Conservation (phyloP, 2,329 filamentous ascomycete genomes). For the Pseudogymnoascus sp. region DNA sequence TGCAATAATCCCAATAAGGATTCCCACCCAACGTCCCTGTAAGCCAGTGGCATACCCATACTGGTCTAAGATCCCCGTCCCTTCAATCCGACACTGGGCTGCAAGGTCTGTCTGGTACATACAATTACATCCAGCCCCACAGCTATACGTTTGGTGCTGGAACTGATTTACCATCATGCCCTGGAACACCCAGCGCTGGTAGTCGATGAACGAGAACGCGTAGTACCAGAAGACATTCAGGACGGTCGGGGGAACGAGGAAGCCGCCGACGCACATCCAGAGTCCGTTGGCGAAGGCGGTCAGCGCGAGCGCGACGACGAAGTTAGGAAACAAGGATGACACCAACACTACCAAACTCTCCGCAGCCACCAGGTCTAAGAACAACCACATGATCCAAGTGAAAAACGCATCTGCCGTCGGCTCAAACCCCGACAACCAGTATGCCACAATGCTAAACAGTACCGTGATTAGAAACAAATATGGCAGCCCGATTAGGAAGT, state of each 20-base stretch:
- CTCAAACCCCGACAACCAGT: constrained; percentile 73
- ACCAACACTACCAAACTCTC: constrained; percentile 76
- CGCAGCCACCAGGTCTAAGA: constrained; percentile 73
- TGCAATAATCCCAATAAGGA: constrained; percentile 66
- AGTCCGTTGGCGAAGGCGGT: constrained; percentile 81
- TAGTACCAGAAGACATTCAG: constrained; percentile 82
- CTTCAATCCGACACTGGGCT: constrained; percentile 59
- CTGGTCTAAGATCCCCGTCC: constrained; percentile 57
- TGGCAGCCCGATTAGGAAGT: constrained; percentile 74
- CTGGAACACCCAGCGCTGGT: constrained; percentile 75
- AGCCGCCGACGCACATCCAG: constrained; percentile 83
- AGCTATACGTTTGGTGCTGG: constrained; percentile 53
- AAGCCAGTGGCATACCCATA: constrained; percentile 62
- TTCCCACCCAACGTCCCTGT: constrained; percentile 64
- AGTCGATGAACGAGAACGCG: constrained; percentile 83
- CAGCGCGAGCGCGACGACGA: constrained; percentile 70
- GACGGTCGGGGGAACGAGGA: constrained; percentile 63
- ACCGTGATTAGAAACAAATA: constrained; percentile 70
- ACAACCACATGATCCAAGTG: constrained; percentile 75
- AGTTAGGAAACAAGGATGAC: constrained; percentile 64
- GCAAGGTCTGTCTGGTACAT: constrained; percentile 60
- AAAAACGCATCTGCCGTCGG: constrained; percentile 60
- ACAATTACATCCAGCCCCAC: constrained; percentile 44
- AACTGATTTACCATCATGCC: constrained; percentile 95
- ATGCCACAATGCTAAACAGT: constrained; percentile 66